Conservation (phyloP, 2,329 filamentous ascomycete species). For the Aureobasidium sp. region DNA sequence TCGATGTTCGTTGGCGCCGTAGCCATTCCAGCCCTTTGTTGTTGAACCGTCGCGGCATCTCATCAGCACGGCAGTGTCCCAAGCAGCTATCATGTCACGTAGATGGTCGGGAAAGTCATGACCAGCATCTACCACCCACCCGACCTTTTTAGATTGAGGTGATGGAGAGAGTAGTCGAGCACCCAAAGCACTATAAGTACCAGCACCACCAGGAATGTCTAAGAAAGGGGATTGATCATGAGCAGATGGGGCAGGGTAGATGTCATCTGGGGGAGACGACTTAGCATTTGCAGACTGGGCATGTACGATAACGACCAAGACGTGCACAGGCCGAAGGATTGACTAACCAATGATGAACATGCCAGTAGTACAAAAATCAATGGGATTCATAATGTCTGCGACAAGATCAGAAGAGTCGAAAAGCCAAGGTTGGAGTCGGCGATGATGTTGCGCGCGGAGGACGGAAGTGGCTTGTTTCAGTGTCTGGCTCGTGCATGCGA, state of each 20-base stretch:
- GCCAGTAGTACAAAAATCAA: slow-evolving; percentile 53
- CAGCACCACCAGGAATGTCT: slow-evolving; percentile 80
- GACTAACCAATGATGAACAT: slow-evolving; percentile 55
- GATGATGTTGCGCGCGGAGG: not conserved
- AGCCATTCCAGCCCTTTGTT: slow-evolving; percentile 89
- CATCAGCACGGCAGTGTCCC: slow-evolving; percentile 67
- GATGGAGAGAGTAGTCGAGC: slow-evolving; percentile 82
- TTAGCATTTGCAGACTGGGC: not conserved
- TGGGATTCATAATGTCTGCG: not conserved
- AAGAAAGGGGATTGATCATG: slow-evolving; percentile 49
- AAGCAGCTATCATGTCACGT: slow-evolving; percentile 56
- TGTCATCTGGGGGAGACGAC: slow-evolving; percentile 59
- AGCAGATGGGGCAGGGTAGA: slow-evolving; percentile 68
- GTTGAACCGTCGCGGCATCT: slow-evolving; percentile 63
- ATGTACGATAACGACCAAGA: not conserved
- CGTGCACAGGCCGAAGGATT: not conserved
- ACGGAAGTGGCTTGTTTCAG: slow-evolving; percentile 7
- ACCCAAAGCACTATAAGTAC: slow-evolving; percentile 77
- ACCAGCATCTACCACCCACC: slow-evolving; percentile 87
- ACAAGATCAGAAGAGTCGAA: not conserved
- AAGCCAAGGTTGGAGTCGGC: not conserved
- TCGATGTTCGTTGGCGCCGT: slow-evolving; percentile 47
- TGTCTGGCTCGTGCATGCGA: slow-evolving; percentile 5
- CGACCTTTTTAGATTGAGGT: slow-evolving; percentile 57
- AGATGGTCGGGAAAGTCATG: slow-evolving; percentile 72